These are phyloP conservation scores for Euphorbia celastroides DNA, from an alignment of 441 rosid species.

Conservation along the genomic window DNA sequence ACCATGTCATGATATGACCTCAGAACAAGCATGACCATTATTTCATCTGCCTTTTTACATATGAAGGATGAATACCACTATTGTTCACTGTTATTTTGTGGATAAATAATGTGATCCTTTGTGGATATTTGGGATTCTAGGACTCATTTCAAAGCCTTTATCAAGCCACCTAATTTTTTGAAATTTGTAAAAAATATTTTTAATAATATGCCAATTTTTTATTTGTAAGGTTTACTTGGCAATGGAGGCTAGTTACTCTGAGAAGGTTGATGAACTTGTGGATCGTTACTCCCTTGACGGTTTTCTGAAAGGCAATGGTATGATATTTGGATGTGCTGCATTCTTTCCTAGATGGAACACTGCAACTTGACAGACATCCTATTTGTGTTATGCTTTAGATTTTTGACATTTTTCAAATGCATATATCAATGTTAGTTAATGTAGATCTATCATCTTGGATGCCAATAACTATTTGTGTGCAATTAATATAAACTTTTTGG, in stretches of 20 bases:
- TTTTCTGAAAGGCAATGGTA: constrained; percentile 62
- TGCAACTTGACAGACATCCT: constrained; percentile 4
- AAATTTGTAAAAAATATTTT: neutral
- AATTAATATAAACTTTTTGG: neutral
- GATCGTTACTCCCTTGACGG: constrained; percentile 72
- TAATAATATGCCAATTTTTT: neutral
- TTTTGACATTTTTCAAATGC: too few relatives aligned
- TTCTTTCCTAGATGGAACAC: constrained; percentile 12
- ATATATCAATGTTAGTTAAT: too few relatives aligned
- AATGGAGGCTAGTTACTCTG: constrained; percentile 93
- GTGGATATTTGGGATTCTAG: neutral
- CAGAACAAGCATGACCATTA: neutral
- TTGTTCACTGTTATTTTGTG: too few relatives aligned
- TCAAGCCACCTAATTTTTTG: neutral
- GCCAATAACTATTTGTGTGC: neutral
- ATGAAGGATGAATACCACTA: neutral
- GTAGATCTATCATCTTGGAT: neutral
- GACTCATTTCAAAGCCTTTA: neutral
- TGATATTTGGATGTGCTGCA: neutral
- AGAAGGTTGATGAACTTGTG: constrained; percentile 90
- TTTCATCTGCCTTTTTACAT: neutral
- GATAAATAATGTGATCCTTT: too few relatives aligned
- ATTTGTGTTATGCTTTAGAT: too few relatives aligned
- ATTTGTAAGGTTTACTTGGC: constrained; percentile 74
- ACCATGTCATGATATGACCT: neutral